Base-by-base conservation (phyloP, 2,329 filamentous ascomycete genomes). In the Hypoxylon sp. region DNA sequence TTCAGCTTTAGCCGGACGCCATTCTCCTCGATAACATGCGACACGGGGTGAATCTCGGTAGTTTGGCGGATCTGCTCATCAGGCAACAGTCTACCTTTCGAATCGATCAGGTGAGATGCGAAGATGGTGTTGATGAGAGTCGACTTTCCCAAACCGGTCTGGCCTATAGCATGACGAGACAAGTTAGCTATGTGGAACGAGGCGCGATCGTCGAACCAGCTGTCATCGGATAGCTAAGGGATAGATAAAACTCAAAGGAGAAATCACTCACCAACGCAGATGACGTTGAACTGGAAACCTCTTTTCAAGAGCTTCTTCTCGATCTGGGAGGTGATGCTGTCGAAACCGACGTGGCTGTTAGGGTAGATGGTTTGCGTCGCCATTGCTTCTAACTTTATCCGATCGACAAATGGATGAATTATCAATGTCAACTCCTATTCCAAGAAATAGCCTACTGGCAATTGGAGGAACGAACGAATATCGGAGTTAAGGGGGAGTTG, bases 61-160 rank as follows among this genome's bases (percentile, higher is more conserved):
- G 96, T 99, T 73, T 92, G 92, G 80, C 96, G 93, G 77, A 97
- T 93, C 76, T 91, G 91, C 87, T 99, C 96, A 79, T 97, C 93
- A 73, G 96, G 96, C 69, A 91, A 86, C 79, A 98, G 87, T 79
- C 96, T 93, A 79, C 96, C 96, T 87, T 99, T 99, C 80, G 94
- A 97, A 83, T 99, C 95, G 83, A 99, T 98, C 76, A 99, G 89
- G 86, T 99, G 96, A 75, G 96, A 98, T 75, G 96, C 96, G 84
- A 99, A 99, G 87, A 99, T 98, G 83, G 96, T 99, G 89, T 99
- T 99, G 89, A 99, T 97, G 80, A 99, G 85, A 70, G 96, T 99
- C 63, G 95, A 98, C 87, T 99, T 99, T 84, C 96, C 96, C 77
- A 99, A 90, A 82, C 96, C 96, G 70, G 96, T 99, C 86, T 99